Base-by-base conservation (phyloP, 805 yeast genomes). In the Cyberlindnera xylosilytica region DNA sequence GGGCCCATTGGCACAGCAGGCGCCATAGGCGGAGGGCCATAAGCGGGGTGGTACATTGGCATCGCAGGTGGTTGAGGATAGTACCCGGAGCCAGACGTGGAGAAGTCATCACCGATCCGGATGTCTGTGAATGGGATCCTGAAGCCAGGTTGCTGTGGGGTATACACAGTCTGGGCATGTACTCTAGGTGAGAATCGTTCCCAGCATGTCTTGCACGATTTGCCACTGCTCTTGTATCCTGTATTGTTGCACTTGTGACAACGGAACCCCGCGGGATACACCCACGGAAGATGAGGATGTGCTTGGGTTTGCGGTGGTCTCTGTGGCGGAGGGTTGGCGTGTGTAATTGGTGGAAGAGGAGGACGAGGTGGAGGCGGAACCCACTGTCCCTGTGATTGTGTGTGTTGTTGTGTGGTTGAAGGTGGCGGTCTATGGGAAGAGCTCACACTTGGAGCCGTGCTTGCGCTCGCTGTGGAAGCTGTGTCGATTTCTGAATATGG, bases 171-270 rank as follows among this genome's bases (percentile, higher is more conserved):
- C 12, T 38, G 34, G 15, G 45, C 52, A 16, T 33, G 31, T 6
- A 37, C 31, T 15, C 48, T 43, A 1, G 28, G 36, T 0, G 81
- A 81, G 58, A 81, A 87, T 37, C 59, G 54, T 19, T 70, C 73
- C 81, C 87, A 87, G 61, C 96, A 87, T 33, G 72, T 72, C 51
- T 77, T 74, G 57, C 96, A 87, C 6, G 78, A 65, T 36, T 64
- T 68, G 23, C n/a, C 85, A 51, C 78, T 80, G 19, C 63, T 34
- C 54, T 75, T 72, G 56, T 68, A 70, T 2, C 95, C 95, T 0
- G 90, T 83, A 57, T 87, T 87, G 42, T 72, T 67, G 64, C 96
- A 87, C 54, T 81, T 83, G 8, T 66, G 62, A 56, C 96, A 87
- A 43, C 66, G 64, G 56, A 66, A 82, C 3, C 78, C 72, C 2